Evolutionary conservation across 257 asterid species (phyloP).

Genomic region (Nicotiana obtusifolia): DNA sequence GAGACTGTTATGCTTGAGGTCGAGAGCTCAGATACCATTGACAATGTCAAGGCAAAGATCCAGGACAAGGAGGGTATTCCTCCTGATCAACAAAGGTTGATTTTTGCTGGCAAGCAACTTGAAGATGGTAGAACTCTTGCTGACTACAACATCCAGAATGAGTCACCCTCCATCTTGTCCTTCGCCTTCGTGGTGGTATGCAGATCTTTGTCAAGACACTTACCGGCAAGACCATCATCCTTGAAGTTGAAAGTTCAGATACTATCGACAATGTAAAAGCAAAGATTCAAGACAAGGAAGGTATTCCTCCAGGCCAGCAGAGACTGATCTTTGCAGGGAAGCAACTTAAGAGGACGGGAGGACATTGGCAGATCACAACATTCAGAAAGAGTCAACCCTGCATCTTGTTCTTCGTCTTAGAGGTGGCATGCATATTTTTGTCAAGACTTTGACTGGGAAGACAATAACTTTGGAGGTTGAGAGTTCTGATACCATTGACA

Average conservation of each 20-base stretch:
- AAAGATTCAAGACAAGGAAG: background rate
- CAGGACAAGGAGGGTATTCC: constrained; percentile 3
- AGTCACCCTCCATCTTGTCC: constrained; percentile 8
- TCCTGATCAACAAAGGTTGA: constrained; percentile 1
- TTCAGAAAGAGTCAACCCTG: constrained; percentile 2
- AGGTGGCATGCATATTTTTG: constrained; percentile 6
- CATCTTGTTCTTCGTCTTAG: constrained; percentile 2
- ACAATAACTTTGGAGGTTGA: constrained; percentile 2
- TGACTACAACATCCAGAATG: background rate
- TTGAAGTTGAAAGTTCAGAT: constrained; percentile 2
- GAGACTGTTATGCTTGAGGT: constrained; percentile 4
- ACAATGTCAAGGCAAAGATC: background rate
- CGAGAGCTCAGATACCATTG: background rate
- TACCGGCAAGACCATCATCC: background rate
- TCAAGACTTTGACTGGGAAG: background rate
- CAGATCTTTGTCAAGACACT: constrained; percentile 3
- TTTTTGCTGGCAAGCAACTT: background rate
- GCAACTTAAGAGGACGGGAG: constrained; percentile 6
- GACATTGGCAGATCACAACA: background rate
- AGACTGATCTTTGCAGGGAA: background rate
- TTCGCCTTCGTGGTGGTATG: constrained; percentile 3
- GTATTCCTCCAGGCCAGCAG: constrained; percentile 10
- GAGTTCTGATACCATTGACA: background rate
- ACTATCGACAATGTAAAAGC: background rate
- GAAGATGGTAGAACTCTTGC: background rate